A percentile compares a stretch with the other conserved stretches of the same genome.
phyloP scores from a whole-genome alignment of 495 filamentous ascomycete species.

The Opeltia flavorubescens region DNA sequence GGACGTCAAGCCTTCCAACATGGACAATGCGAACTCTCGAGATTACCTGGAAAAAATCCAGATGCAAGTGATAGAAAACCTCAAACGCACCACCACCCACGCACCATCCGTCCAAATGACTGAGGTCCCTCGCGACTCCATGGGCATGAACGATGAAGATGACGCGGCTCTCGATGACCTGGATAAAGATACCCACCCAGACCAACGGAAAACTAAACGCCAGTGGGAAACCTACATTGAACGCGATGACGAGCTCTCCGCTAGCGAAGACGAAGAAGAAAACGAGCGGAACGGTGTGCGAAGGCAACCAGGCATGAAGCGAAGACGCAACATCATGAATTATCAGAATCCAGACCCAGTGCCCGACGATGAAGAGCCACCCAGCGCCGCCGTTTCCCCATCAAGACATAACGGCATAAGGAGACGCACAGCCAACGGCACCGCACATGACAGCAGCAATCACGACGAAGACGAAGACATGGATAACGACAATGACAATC shows the following conservation, averaged over 20 bases:
- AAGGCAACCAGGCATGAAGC: constrained; percentile 43
- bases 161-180: constrained; percentile 80
- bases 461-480: constrained; percentile 33
- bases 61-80: constrained; percentile 78
- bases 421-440: constrained; percentile 21
- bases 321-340: constrained; percentile 55
- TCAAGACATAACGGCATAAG: neutral
- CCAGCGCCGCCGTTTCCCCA: constrained; percentile 46
- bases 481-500: constrained; percentile 31
- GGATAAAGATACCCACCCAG: constrained; percentile 83
- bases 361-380: constrained; percentile 45
- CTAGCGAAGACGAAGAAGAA: constrained; percentile 83
- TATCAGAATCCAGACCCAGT: constrained; percentile 49
- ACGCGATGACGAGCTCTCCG: constrained; percentile 60
- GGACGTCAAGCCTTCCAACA: constrained; percentile 88
- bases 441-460: constrained; percentile 18
- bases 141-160: constrained; percentile 64
- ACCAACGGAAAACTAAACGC: constrained; percentile 68
- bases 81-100: constrained; percentile 70
- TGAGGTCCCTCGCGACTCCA: constrained; percentile 70
- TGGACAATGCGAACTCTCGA: constrained; percentile 93
- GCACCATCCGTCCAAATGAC: constrained; percentile 91
- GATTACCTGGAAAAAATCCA: constrained; percentile 97
- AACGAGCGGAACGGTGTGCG: constrained; percentile 56
- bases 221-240: constrained; percentile 67